Percentiles rank a stretch among this genome's conserved stretches.
Evolutionary conservation across 352 stramenopile species (phyloP).

Genomic region (Globisporangium emineosum): DNA sequence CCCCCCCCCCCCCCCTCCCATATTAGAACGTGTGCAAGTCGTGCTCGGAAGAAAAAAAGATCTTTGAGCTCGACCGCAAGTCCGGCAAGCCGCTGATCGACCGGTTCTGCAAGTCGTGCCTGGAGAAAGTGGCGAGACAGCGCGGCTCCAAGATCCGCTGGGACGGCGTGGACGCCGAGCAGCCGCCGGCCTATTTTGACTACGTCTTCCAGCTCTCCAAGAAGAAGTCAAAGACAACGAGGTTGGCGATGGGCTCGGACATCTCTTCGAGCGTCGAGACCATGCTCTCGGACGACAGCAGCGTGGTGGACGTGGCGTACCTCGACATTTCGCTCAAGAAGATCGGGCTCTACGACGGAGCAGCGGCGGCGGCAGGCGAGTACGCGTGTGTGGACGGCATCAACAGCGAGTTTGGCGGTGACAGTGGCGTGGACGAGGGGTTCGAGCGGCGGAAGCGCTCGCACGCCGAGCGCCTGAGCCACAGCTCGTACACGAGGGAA

Average conservation of each 20-base stretch:
- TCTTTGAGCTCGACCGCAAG: slow-evolving; percentile 41
- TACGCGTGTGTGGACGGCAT: not conserved
- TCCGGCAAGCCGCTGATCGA: slow-evolving; percentile 32
- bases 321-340: slow-evolving; percentile 2
- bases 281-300: slow-evolving; percentile 21
- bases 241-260: not conserved
- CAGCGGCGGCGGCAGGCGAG: not conserved
- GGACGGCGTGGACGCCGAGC: slow-evolving; percentile 13
- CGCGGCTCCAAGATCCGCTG: slow-evolving; percentile 12
- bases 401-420: not conserved
- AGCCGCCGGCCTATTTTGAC: slow-evolving; percentile 22
- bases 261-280: not conserved
- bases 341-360: not conserved
- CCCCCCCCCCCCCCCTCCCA: too few relatives aligned
- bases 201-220: slow-evolving; percentile 7
- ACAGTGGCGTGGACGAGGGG: not conserved
- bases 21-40: slow-evolving; percentile 43
- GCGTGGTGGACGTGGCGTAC: not conserved
- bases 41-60: slow-evolving; percentile 43
- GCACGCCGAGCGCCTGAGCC: slow-evolving; percentile 8
- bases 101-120: slow-evolving; percentile 41
- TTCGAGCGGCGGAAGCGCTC: not conserved
- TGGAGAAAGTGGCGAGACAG: slow-evolving; percentile 24
- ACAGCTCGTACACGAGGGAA: slow-evolving; percentile 9
- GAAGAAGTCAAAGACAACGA: not conserved